Base-by-base conservation (phyloP, 23 red algal species). In the Agarophyton chilense region DNA sequence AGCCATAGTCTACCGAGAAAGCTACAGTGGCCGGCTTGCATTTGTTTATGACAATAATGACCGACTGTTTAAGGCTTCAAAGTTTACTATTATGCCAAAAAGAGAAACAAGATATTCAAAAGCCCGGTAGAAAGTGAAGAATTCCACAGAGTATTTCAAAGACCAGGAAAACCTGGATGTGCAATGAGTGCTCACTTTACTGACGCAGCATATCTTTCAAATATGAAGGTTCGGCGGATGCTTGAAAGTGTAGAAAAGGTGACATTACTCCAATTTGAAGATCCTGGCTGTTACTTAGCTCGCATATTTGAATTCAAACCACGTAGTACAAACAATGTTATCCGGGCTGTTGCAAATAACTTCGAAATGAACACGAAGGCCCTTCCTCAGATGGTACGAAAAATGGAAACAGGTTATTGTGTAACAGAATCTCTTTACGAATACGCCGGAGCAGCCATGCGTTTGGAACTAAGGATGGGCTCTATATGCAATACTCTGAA, bases 241-340 rank as follows among this genome's bases (percentile, higher is more conserved):
- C n/a, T n/a, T n/a, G n/a, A n/a, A n/a, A n/a, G n/a, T n/a, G n/a
- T n/a, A n/a, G n/a, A n/a, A n/a, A n/a, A n/a, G n/a, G n/a, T n/a
- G n/a, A n/a, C n/a, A n/a, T n/a, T n/a, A n/a, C n/a, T n/a, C n/a
- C 79, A 83, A 26, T 83, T 56, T 41, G 79, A 83, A 36, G 55
- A 83, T 44, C 79, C 53, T 19, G 58, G 26, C 9, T 66, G 79
- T 53, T 83, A 66, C 35, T 44, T 66, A 38, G 52, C 38, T 41
- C 29, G 79, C 12, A 56, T 56, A 41, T 70, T 83, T 66, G 13
- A 40, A 10, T 67, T 83, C 32, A 83, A 26, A 17, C 66, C 57
- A 14, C 79, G 79, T 8, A 47, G 1, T 43, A 60, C 0, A 0
- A 54, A 66, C 43, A 44, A 6, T 10, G 64, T 83, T 83, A 44